These are phyloP conservation scores for Epichloe uncinata DNA, from an alignment of 2,329 filamentous ascomycete genomes.

Conservation along the genomic window DNA sequence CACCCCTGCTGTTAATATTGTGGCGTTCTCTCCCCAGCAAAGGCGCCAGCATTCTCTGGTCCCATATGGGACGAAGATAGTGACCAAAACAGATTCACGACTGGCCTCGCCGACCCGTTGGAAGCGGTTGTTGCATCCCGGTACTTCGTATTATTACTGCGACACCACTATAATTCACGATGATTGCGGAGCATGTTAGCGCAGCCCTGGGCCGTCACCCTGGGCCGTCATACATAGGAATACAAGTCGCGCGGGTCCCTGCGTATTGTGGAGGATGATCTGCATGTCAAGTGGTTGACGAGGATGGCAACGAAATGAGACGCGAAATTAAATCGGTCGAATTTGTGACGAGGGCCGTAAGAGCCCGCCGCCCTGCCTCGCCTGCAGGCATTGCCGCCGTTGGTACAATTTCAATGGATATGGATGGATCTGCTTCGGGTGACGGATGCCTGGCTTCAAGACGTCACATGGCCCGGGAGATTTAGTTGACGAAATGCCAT, in stretches of 20 bases:
- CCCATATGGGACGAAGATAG: not conserved
- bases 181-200: too few relatives aligned
- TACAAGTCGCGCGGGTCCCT: conserved; percentile 1
- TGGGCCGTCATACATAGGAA: not conserved
- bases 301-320: conserved; percentile 8
- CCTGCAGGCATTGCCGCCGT: not conserved
- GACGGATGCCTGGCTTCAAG: not conserved
- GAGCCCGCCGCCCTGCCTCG: not conserved
- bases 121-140: not conserved
- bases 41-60: not conserved
- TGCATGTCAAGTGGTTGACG: conserved; percentile 5
- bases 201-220: too few relatives aligned
- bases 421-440: not conserved
- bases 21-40: not conserved
- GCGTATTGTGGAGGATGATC: conserved; percentile 4
- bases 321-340: conserved; percentile 7
- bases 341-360: not conserved
- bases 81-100: not conserved
- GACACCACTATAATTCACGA: not conserved
- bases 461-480: conserved; percentile 2
- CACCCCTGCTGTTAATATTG: not conserved
- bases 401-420: not conserved
- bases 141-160: not conserved
- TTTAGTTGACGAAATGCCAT: not conserved
- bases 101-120: conserved; percentile 1